Conservation (phyloP, 768 basidiomycete genomes). For the Brasilioporus rufonigricans region DNA sequence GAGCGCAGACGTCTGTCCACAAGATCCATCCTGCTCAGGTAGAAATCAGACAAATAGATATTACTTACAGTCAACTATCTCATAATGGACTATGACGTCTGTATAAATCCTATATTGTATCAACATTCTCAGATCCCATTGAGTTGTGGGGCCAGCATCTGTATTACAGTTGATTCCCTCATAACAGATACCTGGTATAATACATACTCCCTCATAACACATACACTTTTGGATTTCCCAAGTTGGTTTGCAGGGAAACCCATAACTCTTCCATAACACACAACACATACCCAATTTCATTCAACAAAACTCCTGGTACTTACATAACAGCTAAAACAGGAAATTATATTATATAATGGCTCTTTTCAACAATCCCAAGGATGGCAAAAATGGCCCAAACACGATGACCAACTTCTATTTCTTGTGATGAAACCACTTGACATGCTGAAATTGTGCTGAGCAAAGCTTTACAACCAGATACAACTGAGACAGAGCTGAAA, state of each 20-base stretch:
- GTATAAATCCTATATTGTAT: too few relatives aligned
- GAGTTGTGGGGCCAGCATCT: too few relatives aligned
- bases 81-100: too few relatives aligned
- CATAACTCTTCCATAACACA: not conserved
- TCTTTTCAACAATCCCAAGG: not conserved
- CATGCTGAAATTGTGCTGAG: too few relatives aligned
- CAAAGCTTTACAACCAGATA: too few relatives aligned
- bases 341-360: not conserved
- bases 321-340: not conserved
- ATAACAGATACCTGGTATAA: not conserved
- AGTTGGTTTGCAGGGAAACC: not conserved
- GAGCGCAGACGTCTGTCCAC: too few relatives aligned
- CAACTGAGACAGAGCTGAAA: too few relatives aligned
- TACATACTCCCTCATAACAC: not conserved
- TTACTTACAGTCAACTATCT: too few relatives aligned
- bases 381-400: not conserved
- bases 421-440: too few relatives aligned
- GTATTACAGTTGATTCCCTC: not conserved
- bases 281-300: not conserved
- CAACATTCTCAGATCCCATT: too few relatives aligned
- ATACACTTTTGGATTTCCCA: not conserved
- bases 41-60: too few relatives aligned
- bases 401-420: not conserved
- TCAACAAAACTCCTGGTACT: not conserved
- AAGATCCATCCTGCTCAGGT: too few relatives aligned